Base-by-base conservation (phyloP, 2,329 filamentous ascomycete genomes). In the Fusarium sp. region DNA sequence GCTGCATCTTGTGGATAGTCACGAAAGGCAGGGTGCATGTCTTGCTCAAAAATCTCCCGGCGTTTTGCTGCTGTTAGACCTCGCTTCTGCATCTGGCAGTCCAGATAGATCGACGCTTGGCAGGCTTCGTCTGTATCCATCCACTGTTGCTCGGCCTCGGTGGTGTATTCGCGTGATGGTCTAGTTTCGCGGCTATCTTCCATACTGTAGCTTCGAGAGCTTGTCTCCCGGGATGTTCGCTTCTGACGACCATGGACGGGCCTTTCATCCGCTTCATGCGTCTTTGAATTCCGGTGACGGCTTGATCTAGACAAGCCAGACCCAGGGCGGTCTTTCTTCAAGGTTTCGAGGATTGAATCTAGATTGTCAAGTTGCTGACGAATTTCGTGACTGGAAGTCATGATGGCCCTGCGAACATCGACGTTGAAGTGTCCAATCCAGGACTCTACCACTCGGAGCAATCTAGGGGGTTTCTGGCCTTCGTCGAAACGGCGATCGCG, bases 401-500 rank as follows among this genome's bases (percentile, higher is more conserved):
- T 25, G 24, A 74, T 46, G 11, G 45, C 56, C 14, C 29, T 51
- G 22, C 53, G 47, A 42, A 47, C 44, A n/a, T 73, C 52, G 30
- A 25, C 20, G 41, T 65, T 69, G 27, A 81, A 78, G 22, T 77
- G 76, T 7, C 74, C 61, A 47, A 85, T 81, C 83, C 84, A 87
- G 9, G 79, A 78, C 24, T 84, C 80, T 2, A 87, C 74, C 29
- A 84, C 60, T 25, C 76, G 76, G 56, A 77, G 69, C 9, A 87
- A 68, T 12, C 79, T 79, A 22, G 84, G 83, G 10, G 61, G 46
- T 32, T 24, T 57, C 5, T 52, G 37, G 9, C 42, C 42, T 52
- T 65, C 16, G 37, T 68, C 57, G 75, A 75, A 24, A 69, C 67
- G 34, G 18, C 52, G 56, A 37, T 61, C 44, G n/a, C 57, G 49